A percentile compares a stretch with the other conserved stretches of the same genome.
Evolutionary conservation across 257 asterid genomes (phyloP).

Genomic region (Phtheirospermum japonicum): DNA sequence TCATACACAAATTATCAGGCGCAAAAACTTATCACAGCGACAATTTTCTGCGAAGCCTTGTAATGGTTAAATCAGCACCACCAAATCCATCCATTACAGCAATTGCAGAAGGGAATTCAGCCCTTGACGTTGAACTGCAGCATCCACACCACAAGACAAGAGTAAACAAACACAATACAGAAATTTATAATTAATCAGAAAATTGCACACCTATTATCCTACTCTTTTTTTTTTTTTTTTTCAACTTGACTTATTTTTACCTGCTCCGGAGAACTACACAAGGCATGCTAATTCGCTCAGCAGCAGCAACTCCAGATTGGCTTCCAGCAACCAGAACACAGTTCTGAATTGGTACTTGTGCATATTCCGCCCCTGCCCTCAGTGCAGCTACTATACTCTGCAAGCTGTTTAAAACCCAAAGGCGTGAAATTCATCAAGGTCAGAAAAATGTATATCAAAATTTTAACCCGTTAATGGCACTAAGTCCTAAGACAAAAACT

Average conservation of each 20-base stretch:
- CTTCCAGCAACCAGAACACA: conserved; percentile 88
- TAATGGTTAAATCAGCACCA: conserved; percentile 67
- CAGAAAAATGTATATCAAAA: too few relatives aligned
- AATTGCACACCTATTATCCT: too few relatives aligned
- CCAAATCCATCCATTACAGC: conserved; percentile 84
- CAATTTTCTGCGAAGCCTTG: conserved; percentile 49
- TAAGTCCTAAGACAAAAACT: too few relatives aligned
- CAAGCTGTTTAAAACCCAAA: conserved; percentile 61
- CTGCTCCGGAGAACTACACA: conserved; percentile 88
- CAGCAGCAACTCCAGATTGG: conserved; percentile 75
- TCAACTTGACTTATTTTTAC: conserved; percentile 33
- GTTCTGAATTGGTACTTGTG: conserved; percentile 46
- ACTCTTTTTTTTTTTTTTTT: background rate
- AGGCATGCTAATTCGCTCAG: conserved; percentile 82
- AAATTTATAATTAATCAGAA: background rate
- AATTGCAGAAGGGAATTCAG: conserved; percentile 67
- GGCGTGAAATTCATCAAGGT: background rate
- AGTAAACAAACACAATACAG: conserved; percentile 1
- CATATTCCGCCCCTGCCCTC: conserved; percentile 83
- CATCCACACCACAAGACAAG: conserved; percentile 17
- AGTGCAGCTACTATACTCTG: conserved; percentile 66
- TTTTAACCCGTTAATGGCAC: background rate
- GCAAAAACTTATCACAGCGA: background rate
- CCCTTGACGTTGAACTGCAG: conserved; percentile 73
- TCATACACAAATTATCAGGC: background rate